phyloP scores from a whole-genome alignment of 1,284 basidiomycete species.

The Tilletiopsis washingtonensis region DNA sequence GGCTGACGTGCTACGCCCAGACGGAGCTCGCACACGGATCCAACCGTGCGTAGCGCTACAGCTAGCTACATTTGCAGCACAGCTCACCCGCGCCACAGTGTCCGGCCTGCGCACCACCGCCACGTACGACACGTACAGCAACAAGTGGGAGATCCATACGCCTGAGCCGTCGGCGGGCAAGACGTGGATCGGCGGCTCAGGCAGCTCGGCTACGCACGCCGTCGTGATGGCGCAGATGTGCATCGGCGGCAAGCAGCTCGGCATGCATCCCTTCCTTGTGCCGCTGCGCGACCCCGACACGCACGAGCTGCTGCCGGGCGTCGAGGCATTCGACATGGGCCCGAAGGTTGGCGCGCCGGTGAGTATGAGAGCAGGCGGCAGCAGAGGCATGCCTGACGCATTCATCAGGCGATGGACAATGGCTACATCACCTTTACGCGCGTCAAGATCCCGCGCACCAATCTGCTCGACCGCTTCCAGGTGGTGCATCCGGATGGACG shows the following conservation, averaged over 20 bases:
- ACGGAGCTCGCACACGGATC: slow-evolving; percentile 34
- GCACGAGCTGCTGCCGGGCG: slow-evolving; percentile 23
- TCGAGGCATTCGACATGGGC: slow-evolving; percentile 28
- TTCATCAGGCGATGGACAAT: slow-evolving; percentile 37
- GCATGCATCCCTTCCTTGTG: slow-evolving; percentile 39
- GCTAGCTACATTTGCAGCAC: too few species aligned
- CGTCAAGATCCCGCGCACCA: slow-evolving; percentile 22
- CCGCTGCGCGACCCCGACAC: slow-evolving; percentile 24
- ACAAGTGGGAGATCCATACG: slow-evolving; percentile 22
- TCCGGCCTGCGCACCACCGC: slow-evolving; percentile 30
- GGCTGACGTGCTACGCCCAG: slow-evolving; percentile 34
- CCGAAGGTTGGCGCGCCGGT: slow-evolving; percentile 27
- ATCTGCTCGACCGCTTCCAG: slow-evolving; percentile 26
- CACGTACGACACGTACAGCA: slow-evolving; percentile 23
- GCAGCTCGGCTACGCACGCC: slow-evolving; percentile 30
- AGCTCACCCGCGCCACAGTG: slow-evolving; percentile 2
- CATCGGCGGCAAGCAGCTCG: slow-evolving; percentile 20
- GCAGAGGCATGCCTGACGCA: too few species aligned
- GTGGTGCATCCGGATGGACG: slow-evolving; percentile 19
- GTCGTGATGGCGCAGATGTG: slow-evolving; percentile 31
- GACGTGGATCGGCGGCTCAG: slow-evolving; percentile 28
- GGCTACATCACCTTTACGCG: slow-evolving; percentile 23
- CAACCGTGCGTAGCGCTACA: slow-evolving; percentile 7
- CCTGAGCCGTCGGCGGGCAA: slow-evolving; percentile 27
- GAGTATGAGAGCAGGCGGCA: too few species aligned